Evolutionary conservation across 805 yeast genomes (phyloP).

Genomic region (Ascoidea asiatica): DNA sequence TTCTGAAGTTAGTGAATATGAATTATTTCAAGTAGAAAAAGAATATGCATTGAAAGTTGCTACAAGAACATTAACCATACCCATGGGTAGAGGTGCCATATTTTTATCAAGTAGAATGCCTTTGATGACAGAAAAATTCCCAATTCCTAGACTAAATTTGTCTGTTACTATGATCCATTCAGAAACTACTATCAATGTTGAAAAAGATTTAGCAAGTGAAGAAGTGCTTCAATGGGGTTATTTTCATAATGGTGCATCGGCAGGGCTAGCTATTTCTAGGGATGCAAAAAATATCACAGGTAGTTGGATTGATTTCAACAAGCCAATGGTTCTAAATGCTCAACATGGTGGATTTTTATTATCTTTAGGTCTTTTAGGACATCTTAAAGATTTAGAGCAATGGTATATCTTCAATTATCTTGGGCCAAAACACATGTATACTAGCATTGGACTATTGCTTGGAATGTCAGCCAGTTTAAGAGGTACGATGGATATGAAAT

Average conservation of each 20-base stretch:
- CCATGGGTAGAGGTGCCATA: slow-evolving; percentile 69
- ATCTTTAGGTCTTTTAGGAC: slow-evolving; percentile 89
- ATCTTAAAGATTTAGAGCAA: slow-evolving; percentile 69
- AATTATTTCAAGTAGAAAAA: slow-evolving; percentile 35
- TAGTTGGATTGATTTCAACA: slow-evolving; percentile 84
- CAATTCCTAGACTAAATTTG: slow-evolving; percentile 64
- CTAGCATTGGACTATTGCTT: slow-evolving; percentile 74
- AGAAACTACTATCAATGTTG: slow-evolving; percentile 48
- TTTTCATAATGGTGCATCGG: slow-evolving; percentile 84
- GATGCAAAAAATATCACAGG: slow-evolving; percentile 64
- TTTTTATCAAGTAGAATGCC: slow-evolving; percentile 61
- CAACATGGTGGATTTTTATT: slow-evolving; percentile 93
- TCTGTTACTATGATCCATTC: slow-evolving; percentile 52
- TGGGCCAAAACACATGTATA: slow-evolving; percentile 75
- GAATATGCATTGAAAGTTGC: slow-evolving; percentile 50
- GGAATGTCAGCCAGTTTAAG: slow-evolving; percentile 87
- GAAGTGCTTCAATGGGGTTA: slow-evolving; percentile 62
- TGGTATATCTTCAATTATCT: slow-evolving; percentile 93
- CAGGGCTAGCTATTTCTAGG: slow-evolving; percentile 66
- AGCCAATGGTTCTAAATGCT: slow-evolving; percentile 54
- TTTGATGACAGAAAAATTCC: slow-evolving; percentile 71
- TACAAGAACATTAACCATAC: slow-evolving; percentile 58
- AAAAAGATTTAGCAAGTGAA: slow-evolving; percentile 36
- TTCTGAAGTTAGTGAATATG: slow-evolving; percentile 38
- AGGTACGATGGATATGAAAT: slow-evolving; percentile 73